Conservation (phyloP, 2,329 filamentous ascomycete species). For the Nigrograna mackinnonii region DNA sequence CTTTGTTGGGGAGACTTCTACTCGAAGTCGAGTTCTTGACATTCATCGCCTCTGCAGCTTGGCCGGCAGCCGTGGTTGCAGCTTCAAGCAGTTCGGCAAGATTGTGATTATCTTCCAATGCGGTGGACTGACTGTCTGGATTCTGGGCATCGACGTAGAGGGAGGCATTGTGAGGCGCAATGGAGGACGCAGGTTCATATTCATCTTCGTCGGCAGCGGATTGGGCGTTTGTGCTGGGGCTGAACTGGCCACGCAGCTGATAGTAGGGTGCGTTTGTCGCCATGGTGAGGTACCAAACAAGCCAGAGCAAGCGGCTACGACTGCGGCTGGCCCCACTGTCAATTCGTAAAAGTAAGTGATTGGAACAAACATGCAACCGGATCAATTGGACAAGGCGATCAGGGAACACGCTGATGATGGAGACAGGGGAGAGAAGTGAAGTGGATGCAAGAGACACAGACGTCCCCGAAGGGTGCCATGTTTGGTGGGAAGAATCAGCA, state of each 20-base stretch:
- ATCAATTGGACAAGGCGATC: conserved; percentile 6
- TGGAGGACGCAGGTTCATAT: conserved; percentile 21
- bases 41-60: conserved; percentile 20
- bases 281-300: conserved; percentile 26
- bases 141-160: conserved; percentile 20
- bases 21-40: conserved; percentile 4
- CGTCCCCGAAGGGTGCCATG: conserved; percentile 18
- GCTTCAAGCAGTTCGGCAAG: conserved; percentile 41
- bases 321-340: conserved; percentile 10
- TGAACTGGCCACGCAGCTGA: conserved; percentile 34
- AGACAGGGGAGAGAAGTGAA: conserved; percentile 6
- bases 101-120: conserved; percentile 32
- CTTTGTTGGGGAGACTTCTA: conserved; percentile 10
- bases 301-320: conserved; percentile 3
- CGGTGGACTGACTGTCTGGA: conserved; percentile 13
- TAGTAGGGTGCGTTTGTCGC: conserved; percentile 41
- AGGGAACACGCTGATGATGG: conserved; percentile 18
- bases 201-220: conserved; percentile 22
- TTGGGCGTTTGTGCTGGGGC: conserved; percentile 26
- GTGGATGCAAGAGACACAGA: conserved; percentile 8
- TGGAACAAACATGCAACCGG: conserved; percentile 13
- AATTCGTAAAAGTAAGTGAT: conserved; percentile 22
- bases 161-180: conserved; percentile 16
- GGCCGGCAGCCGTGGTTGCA: conserved; percentile 37
- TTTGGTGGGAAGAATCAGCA: conserved; percentile 15